phyloP scores from a whole-genome alignment of 1,284 basidiomycete species.

The Porodaedalea pini region DNA sequence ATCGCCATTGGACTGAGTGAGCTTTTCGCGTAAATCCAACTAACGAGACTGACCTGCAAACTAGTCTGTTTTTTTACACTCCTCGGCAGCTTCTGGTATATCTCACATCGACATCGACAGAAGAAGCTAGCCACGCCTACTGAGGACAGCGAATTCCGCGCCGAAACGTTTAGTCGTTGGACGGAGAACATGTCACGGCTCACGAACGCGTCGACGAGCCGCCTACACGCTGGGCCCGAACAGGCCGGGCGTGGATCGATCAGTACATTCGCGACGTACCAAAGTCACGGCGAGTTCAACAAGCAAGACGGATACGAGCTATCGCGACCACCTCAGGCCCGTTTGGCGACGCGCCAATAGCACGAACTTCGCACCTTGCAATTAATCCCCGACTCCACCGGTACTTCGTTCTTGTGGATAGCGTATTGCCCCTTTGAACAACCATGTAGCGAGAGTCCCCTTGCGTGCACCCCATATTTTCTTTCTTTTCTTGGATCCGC shows the following conservation, averaged over 20 bases:
- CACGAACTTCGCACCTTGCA: not conserved
- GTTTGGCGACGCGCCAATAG: not conserved
- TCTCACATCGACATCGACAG: constrained; percentile 22
- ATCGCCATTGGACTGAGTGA: constrained; percentile 19
- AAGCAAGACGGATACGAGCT: not conserved
- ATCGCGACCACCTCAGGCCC: not conserved
- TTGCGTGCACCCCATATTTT: not conserved
- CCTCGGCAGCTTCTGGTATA: constrained; percentile 31
- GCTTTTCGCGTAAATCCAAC: not conserved
- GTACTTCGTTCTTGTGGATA: not conserved
- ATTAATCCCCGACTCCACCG: too few relatives aligned
- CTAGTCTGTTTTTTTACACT: constrained; percentile 29
- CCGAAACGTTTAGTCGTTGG: constrained; percentile 25
- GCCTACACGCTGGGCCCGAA: not conserved
- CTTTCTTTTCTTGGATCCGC: too few relatives aligned
- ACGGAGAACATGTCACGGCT: constrained; percentile 24
- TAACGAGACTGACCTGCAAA: not conserved
- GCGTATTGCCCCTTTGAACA: not conserved
- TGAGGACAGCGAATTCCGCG: constrained; percentile 1
- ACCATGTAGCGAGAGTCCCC: not conserved
- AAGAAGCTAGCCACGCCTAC: constrained; percentile 10
- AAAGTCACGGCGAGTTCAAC: not conserved
- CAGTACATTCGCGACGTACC: constrained; percentile 8
- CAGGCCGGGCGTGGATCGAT: not conserved
- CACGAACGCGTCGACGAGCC: not conserved